Base-by-base conservation (phyloP, 352 stramenopile genomes). In the Phytopythium sindhum region DNA sequence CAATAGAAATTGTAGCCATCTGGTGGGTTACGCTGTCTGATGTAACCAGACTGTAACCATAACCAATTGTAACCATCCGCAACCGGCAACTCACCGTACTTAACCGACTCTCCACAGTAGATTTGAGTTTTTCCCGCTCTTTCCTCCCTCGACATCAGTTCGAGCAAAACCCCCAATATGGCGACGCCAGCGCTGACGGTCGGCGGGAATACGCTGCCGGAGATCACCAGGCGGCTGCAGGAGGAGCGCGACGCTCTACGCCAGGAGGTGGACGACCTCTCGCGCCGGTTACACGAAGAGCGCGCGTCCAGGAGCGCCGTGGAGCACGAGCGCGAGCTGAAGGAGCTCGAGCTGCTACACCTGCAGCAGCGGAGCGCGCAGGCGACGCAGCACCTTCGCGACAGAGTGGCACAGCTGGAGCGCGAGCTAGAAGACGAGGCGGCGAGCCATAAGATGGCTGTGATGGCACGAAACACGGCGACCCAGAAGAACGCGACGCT, bases 291-390 rank as follows among this genome's bases (percentile, higher is more conserved):
- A 52, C 64, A 64, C 12, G 68, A 75, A 61, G 80, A 86, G 69
- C 72, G 73, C 8, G 61, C 73, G 3, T 64, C 72, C 23, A 61
- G 68, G 23, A 59, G 65, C 8, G 74, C 64, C n/a, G 57, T 87
- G 48, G 81, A 89, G 57, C 78, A 89, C 60, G 81, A 88, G 52
- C 61, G 81, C 11, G 77, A 89, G 56, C 68, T 86, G 53, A 86
- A 82, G 42, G 78, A 90, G 53, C 69, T 90, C 54, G 80, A 90
- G 70, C 65, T 90, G 56, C 65, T 81, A n/a, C 78, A 90, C 26
- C 58, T 88, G 39, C 83, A 89, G 66, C 80, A 91, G 65, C 79
- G 70, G 33, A 70, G 72, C 58, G 56, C 72, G n/a, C 78, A 90
- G 48, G 68, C 73, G 9, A 73, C 74, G 31, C 79, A 86, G 42